Conservation (phyloP, 495 filamentous ascomycete species). For the Penicillium crystallinum region DNA sequence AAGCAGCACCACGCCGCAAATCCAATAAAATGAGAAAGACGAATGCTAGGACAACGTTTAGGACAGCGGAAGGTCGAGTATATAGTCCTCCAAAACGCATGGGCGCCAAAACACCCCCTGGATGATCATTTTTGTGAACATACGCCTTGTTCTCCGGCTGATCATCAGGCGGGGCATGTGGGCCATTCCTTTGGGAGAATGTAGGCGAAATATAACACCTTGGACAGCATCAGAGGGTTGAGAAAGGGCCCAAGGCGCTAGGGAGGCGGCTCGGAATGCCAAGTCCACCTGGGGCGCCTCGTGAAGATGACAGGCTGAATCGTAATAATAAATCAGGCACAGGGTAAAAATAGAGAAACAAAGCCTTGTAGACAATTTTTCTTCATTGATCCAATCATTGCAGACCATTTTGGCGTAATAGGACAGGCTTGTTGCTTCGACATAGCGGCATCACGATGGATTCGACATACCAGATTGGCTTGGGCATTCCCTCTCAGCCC, state of each 20-base stretch:
- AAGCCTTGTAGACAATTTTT: no score
- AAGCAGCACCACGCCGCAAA: slow-evolving; percentile 1
- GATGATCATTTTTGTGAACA: slow-evolving; percentile 4
- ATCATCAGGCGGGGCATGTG: slow-evolving; percentile 2
- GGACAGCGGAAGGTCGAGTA: background rate
- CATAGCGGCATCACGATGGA: background rate
- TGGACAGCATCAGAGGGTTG: background rate
- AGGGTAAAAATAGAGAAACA: no score
- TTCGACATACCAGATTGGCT: slow-evolving; percentile 11
- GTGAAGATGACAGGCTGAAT: no score
- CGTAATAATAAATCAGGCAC: no score
- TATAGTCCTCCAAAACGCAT: background rate
- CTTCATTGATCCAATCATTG: no score
- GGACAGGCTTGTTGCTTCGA: background rate
- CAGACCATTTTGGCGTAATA: background rate
- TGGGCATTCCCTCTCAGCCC: slow-evolving; percentile 7
- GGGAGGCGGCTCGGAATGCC: background rate
- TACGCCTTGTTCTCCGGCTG: background rate
- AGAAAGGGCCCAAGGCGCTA: background rate
- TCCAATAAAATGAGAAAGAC: background rate
- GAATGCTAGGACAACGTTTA: background rate
- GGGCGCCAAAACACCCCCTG: background rate
- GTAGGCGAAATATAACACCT: background rate
- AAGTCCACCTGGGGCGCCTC: background rate
- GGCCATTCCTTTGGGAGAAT: slow-evolving; percentile 6